These are phyloP conservation scores for Zymoseptoria tritici DNA, from an alignment of 2,329 filamentous ascomycete genomes.

Conservation along the genomic window DNA sequence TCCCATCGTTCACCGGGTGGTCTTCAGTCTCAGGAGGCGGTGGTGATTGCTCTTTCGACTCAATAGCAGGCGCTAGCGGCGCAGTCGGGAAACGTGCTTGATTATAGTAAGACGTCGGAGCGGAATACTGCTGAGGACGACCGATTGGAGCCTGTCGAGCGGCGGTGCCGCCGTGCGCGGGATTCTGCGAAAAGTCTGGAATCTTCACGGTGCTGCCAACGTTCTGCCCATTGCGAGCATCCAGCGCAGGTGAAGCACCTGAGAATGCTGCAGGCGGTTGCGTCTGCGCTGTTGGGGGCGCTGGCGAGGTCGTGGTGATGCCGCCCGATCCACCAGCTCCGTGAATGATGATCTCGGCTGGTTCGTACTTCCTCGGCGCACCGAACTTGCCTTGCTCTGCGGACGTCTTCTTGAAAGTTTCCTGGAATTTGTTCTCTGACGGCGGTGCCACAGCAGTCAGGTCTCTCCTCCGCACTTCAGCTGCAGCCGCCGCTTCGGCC, in stretches of 20 bases:
- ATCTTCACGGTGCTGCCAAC: conserved; percentile 28
- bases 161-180: conserved; percentile 21
- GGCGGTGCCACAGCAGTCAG: background rate
- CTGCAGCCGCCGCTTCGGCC: conserved; percentile 14
- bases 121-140: conserved; percentile 14
- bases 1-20: conserved; percentile 64
- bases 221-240: conserved; percentile 10
- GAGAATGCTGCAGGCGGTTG: conserved; percentile 25
- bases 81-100: conserved; percentile 16
- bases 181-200: conserved; percentile 26
- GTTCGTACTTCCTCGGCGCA: conserved; percentile 22
- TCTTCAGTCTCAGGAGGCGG: conserved; percentile 66
- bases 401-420: conserved; percentile 32
- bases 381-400: conserved; percentile 21
- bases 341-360: conserved; percentile 25
- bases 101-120: conserved; percentile 14
- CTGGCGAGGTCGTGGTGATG: conserved; percentile 21
- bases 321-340: conserved; percentile 22
- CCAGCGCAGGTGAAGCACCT: conserved; percentile 19
- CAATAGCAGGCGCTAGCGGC: conserved; percentile 17
- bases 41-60: conserved; percentile 32
- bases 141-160: conserved; percentile 23
- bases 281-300: conserved; percentile 28
- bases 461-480: conserved; percentile 11
- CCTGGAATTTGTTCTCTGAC: conserved; percentile 21